Percentiles rank a stretch among this genome's conserved stretches.
Evolutionary conservation across 352 stramenopile genomes (phyloP).

Genomic region (Pseudoperonospora humuli): DNA sequence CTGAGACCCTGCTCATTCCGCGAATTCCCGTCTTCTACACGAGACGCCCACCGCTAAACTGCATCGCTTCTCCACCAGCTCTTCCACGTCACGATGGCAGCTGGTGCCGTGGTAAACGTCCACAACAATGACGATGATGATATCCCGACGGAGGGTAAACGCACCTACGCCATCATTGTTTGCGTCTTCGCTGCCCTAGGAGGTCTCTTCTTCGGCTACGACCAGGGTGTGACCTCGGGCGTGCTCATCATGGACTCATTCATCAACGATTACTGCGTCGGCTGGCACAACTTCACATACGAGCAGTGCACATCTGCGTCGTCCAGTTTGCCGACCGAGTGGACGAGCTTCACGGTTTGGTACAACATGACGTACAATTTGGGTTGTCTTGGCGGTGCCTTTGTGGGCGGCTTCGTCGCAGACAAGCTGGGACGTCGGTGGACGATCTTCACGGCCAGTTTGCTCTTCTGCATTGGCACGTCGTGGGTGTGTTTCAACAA

Average conservation of each 20-base stretch:
- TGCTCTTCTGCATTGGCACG: conserved; percentile 34
- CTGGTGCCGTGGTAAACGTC: not conserved
- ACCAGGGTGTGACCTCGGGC: conserved; percentile 28
- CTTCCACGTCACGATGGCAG: not conserved
- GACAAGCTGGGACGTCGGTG: conserved; percentile 25
- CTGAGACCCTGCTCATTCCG: not conserved
- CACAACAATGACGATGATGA: conserved; percentile 14
- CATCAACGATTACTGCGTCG: conserved; percentile 32
- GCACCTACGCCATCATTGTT: conserved; percentile 29
- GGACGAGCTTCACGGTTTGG: conserved; percentile 24
- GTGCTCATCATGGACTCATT: conserved; percentile 40
- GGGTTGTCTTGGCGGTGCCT: conserved; percentile 15
- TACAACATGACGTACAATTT: conserved; percentile 26
- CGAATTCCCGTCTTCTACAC: not conserved
- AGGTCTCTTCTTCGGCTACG: conserved; percentile 27
- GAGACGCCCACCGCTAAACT: not conserved
- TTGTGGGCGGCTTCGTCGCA: conserved; percentile 16
- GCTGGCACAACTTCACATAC: conserved; percentile 24
- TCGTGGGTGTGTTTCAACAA: conserved; percentile 24
- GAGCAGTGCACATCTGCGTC: conserved; percentile 14
- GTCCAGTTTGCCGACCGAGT: conserved; percentile 19
- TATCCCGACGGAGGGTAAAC: conserved; percentile 24
- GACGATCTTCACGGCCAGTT: conserved; percentile 25
- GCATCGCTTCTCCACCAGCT: not conserved
- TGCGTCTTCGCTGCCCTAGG: conserved; percentile 23